Base-by-base conservation (phyloP, 208 protist genomes). In the Naegleria lovaniensis region DNA sequence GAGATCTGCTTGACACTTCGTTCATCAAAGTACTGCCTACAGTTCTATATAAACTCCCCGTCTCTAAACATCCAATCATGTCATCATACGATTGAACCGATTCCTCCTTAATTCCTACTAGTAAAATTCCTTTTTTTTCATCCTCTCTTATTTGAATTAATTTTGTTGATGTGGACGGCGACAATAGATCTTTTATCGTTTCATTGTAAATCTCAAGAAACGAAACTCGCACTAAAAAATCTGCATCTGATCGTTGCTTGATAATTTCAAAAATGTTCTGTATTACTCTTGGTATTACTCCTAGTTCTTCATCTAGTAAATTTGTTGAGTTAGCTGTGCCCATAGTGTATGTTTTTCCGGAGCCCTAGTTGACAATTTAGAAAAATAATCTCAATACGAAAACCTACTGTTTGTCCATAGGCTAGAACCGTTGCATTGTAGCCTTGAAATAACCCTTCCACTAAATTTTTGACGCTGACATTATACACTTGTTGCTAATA, bases 181-280 rank as follows among this genome's bases (percentile, higher is more conserved):
- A 92, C 16, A 98, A 92, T 11, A 99, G 93, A 89, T 99, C 97
- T 59, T 93, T 93, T 39, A 98, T 90, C 0, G 91, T 90, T 91
- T 99, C 97, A 92, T 99, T 98, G 94, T 99, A 98, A 88, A 99
- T 96, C 85, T 99, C 97, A 43, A 98, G 90, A 59, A 95, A 97
- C 4, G 96, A 97, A 84, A 94, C 92, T 22, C 48, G 39, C 75
- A 98, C 91, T 7, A 67, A 87, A 55, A 93, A 93, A 15, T 88
- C 59, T 59, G 90, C 89, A 58, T 91, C 9, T 40, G 39, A 91
- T 86, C 79, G 25, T 90, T 83, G 39, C 11, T 93, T 92, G 29
- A 95, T 93, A 22, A 95, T 91, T 38, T 95, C 94, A n/a, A 94
- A 92, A 41, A 98, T 91, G 7, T 92, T 87, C 41, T 93, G 91